A percentile compares a stretch with the other conserved stretches of the same genome.
Evolutionary conservation across 495 filamentous ascomycete species (phyloP).

Genomic region (Saxispiralis lemnorum): DNA sequence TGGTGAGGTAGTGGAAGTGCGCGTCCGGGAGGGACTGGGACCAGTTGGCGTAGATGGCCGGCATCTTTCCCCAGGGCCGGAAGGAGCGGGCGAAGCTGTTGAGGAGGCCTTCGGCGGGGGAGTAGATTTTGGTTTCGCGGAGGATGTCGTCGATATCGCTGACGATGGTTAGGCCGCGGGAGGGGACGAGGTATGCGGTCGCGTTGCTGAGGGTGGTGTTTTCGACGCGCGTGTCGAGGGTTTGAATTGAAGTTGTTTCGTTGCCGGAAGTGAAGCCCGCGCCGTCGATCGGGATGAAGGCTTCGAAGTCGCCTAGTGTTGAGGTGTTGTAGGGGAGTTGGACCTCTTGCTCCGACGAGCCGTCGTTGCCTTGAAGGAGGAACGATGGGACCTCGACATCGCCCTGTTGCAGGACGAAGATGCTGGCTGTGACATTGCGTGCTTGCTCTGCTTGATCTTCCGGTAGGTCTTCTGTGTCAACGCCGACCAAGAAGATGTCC

Average conservation of each 20-base stretch:
- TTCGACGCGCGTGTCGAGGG: constrained; percentile 46
- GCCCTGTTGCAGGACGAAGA: constrained; percentile 54
- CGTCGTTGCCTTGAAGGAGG: constrained; percentile 37
- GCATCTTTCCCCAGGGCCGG: constrained; percentile 62
- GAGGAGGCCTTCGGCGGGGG: constrained; percentile 51
- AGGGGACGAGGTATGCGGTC: constrained; percentile 58
- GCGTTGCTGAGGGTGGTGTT: constrained; percentile 47
- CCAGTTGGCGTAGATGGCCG: constrained; percentile 53
- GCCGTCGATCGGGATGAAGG: constrained; percentile 38
- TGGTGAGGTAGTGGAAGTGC: constrained; percentile 75
- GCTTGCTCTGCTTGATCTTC: constrained; percentile 43
- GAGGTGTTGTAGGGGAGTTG: constrained; percentile 41
- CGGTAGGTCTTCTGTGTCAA: constrained; percentile 36
- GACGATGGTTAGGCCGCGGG: constrained; percentile 47
- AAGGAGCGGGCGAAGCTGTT: constrained; percentile 62
- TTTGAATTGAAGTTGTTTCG: constrained; percentile 40
- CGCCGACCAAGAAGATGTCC: constrained; percentile 50
- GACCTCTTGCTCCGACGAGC: constrained; percentile 34
- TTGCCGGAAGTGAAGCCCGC: constrained; percentile 37
- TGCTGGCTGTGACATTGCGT: constrained; percentile 51
- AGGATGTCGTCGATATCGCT: constrained; percentile 70
- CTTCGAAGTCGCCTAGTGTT: constrained; percentile 49
- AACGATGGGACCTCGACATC: constrained; percentile 41
- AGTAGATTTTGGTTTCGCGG: constrained; percentile 65
- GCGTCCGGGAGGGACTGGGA: constrained; percentile 37